These are phyloP conservation scores for Hymenoscyphus repandus DNA, from an alignment of 2,329 filamentous ascomycete genomes.

Conservation along the genomic window DNA sequence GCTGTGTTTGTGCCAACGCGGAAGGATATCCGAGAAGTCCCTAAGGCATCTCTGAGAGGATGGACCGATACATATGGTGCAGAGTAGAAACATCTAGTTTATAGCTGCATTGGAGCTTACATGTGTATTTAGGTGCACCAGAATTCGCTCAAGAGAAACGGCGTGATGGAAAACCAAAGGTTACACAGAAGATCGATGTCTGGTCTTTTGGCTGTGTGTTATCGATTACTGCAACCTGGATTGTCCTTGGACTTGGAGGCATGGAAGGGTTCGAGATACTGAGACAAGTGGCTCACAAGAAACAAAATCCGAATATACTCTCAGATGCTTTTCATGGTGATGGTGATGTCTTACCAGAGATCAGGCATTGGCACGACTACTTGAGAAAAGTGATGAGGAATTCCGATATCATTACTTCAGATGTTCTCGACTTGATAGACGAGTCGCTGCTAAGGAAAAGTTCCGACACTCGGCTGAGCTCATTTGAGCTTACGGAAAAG, in stretches of 20 bases:
- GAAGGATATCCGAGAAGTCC: background rate
- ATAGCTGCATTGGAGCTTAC: background rate
- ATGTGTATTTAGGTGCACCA: slow-evolving; percentile 13
- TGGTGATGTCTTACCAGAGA: slow-evolving; percentile 15
- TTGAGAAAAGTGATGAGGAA: slow-evolving; percentile 14
- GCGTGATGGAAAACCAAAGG: background rate
- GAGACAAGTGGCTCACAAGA: slow-evolving; percentile 3
- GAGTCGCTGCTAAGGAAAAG: no score
- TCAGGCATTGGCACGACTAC: slow-evolving; percentile 25
- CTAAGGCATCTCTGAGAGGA: slow-evolving; percentile 17
- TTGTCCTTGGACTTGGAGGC: slow-evolving; percentile 32
- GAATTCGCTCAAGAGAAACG: slow-evolving; percentile 2
- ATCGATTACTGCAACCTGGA: slow-evolving; percentile 36
- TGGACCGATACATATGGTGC: slow-evolving; percentile 35
- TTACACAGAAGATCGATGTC: slow-evolving; percentile 34
- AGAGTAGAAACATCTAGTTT: background rate
- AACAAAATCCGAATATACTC: background rate
- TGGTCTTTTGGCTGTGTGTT: slow-evolving; percentile 39
- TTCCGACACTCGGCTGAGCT: no score
- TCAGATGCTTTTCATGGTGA: slow-evolving; percentile 27
- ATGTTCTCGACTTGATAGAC: slow-evolving; percentile 29
- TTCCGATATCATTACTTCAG: slow-evolving; percentile 19
- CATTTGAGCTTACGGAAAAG: no score
- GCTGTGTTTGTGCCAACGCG: slow-evolving; percentile 24
- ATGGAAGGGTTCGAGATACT: slow-evolving; percentile 26